phyloP scores from a whole-genome alignment of 1,284 basidiomycete species.

The Volvariella volvacea region DNA sequence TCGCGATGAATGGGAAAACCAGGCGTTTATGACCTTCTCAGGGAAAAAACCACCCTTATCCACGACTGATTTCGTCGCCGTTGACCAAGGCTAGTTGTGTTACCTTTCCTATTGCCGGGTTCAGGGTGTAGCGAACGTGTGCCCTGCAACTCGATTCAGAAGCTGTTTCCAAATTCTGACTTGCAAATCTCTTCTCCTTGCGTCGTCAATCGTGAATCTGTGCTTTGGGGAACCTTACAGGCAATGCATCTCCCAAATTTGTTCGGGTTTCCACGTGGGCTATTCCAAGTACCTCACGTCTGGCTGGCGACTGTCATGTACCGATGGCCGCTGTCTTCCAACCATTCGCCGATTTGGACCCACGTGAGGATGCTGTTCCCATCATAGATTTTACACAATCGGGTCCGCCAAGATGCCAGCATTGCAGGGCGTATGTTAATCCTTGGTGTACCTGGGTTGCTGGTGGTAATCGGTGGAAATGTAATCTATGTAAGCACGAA shows the following conservation, averaged over 20 bases:
- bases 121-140: no score
- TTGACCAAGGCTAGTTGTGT: constrained; percentile 77
- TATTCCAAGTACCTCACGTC: constrained; percentile 74
- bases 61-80: constrained; percentile 81
- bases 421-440: constrained; percentile 91
- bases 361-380: constrained; percentile 81
- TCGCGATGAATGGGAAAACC: constrained; percentile 76
- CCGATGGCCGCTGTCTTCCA: constrained; percentile 86
- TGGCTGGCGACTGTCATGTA: constrained; percentile 78
- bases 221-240: constrained; percentile 21
- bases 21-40: constrained; percentile 73
- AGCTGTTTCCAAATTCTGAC: not conserved
- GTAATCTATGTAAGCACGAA: constrained; percentile 84
- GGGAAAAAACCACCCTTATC: constrained; percentile 77
- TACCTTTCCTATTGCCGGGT: not conserved
- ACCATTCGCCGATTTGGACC: constrained; percentile 81
- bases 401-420: constrained; percentile 83
- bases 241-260: constrained; percentile 82
- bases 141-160: no score
- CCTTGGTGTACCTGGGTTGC: constrained; percentile 89
- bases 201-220: constrained; percentile 1
- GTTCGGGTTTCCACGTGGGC: constrained; percentile 86
- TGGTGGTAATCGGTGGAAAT: constrained; percentile 86
- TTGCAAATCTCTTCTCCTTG: not conserved
- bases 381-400: constrained; percentile 58